Conservation (phyloP, 176 grass and related monocot genomes). For the Ensete glaucum region DNA sequence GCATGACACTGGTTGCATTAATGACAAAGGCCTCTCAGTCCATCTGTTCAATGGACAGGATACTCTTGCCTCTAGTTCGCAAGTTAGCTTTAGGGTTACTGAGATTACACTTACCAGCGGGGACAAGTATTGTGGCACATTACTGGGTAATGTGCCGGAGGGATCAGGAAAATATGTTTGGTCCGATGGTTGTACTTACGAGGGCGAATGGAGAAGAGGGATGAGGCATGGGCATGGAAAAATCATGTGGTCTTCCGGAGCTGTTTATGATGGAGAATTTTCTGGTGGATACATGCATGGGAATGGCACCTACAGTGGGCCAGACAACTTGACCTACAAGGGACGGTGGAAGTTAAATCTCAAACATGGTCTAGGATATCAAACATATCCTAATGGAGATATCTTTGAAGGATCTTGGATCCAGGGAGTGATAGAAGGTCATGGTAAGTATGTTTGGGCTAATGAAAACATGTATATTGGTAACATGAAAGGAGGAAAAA, state of each 20-base stretch:
- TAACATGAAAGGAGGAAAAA: conserved; percentile 81
- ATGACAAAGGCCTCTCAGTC: conserved; percentile 28
- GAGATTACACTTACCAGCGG: conserved; percentile 54
- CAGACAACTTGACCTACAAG: conserved; percentile 50
- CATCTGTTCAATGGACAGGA: conserved; percentile 45
- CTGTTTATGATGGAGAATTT: conserved; percentile 66
- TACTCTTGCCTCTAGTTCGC: conserved; percentile 21
- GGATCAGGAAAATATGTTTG: conserved; percentile 67
- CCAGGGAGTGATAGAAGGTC: conserved; percentile 71
- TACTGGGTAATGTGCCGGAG: conserved; percentile 60
- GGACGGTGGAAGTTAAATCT: conserved; percentile 79
- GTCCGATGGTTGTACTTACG: conserved; percentile 67
- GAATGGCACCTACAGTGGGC: conserved; percentile 49
- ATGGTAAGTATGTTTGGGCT: conserved; percentile 79
- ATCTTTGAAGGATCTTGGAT: conserved; percentile 90
- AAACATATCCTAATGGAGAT: conserved; percentile 79
- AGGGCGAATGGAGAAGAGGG: conserved; percentile 81
- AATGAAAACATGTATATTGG: conserved; percentile 63
- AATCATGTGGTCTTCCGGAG: conserved; percentile 48
- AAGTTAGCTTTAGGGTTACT: conserved; percentile 43
- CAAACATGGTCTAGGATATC: conserved; percentile 78
- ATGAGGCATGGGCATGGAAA: conserved; percentile 87
- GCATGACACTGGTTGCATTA: conserved; percentile 38
- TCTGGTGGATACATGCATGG: conserved; percentile 79
- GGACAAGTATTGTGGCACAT: conserved; percentile 57